phyloP scores from a whole-genome alignment of 1,284 basidiomycete genomes.

The Cryptococcus deneoformans region DNA sequence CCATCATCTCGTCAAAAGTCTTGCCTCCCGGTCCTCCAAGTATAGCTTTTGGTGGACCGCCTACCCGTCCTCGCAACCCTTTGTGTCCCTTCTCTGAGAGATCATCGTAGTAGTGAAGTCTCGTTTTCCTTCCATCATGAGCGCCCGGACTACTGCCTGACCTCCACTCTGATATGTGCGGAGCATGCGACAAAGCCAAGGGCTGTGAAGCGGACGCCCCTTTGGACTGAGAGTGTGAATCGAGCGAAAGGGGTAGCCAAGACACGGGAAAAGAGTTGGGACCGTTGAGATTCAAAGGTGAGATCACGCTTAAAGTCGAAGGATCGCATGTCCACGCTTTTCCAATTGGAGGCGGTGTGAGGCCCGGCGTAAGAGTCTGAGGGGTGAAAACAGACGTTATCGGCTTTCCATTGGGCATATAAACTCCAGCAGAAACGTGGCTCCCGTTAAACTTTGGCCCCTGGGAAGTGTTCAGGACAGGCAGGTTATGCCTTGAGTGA shows the following conservation, averaged over 20 bases:
- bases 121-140: background rate
- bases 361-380: background rate
- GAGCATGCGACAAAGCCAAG: background rate
- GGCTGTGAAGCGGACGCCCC: background rate
- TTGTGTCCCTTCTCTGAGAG: background rate
- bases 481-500: background rate
- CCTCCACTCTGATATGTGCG: background rate
- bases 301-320: background rate
- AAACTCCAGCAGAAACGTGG: background rate
- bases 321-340: slow-evolving; percentile 9
- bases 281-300: slow-evolving; percentile 2
- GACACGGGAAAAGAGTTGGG: background rate
- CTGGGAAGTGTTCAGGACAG: background rate
- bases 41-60: too few relatives aligned
- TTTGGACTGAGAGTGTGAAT: background rate
- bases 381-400: background rate
- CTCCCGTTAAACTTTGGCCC: background rate
- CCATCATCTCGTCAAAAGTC: slow-evolving; percentile 37
- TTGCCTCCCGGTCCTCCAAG: slow-evolving; percentile 17
- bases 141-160: background rate
- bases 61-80: background rate
- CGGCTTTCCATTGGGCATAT: background rate
- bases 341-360: slow-evolving; percentile 5
- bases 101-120: background rate
- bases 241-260: background rate